Percentiles rank a stretch among this genome's conserved stretches.
Evolutionary conservation across 163 green algal species (phyloP).

Genomic region (Dunaliella salina): DNA sequence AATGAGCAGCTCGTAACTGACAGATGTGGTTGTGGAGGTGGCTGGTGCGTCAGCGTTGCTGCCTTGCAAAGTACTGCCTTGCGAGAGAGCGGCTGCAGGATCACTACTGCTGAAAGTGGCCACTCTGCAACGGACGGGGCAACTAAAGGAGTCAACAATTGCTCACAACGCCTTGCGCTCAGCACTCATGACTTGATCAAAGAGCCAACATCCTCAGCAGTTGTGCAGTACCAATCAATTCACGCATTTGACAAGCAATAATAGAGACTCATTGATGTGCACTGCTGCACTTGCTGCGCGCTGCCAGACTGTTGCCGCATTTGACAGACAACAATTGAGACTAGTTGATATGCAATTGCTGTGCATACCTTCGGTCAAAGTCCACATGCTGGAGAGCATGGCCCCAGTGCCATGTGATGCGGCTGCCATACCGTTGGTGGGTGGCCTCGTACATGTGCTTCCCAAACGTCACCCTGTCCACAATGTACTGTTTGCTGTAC

Average conservation of each 20-base stretch:
- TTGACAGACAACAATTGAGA: too few relatives aligned
- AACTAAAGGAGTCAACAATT: too few relatives aligned
- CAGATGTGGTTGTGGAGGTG: neutral
- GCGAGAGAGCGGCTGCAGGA: neutral
- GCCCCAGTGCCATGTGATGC: slow-evolving; percentile 1
- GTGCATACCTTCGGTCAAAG: slow-evolving; percentile 1
- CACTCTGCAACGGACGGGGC: neutral
- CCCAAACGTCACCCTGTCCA: neutral
- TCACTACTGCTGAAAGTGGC: neutral
- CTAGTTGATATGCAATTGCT: too few relatives aligned
- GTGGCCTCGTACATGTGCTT: neutral
- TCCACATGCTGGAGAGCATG: neutral
- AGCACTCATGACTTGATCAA: too few relatives aligned
- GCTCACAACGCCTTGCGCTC: too few relatives aligned
- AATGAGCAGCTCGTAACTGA: slow-evolving; percentile 40
- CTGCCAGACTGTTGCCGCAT: too few relatives aligned
- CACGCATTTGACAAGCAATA: too few relatives aligned
- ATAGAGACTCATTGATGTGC: too few relatives aligned
- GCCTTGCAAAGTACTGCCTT: neutral
- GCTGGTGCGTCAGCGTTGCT: neutral
- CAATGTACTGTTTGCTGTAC: neutral
- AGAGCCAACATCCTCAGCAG: too few relatives aligned
- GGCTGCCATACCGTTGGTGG: neutral
- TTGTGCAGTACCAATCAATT: too few relatives aligned
- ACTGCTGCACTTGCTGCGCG: too few relatives aligned